Percentiles rank a stretch among this genome's conserved stretches.
Conservation (phyloP, 495 filamentous ascomycete species). For the Lindgomyces ingoldianus region DNA sequence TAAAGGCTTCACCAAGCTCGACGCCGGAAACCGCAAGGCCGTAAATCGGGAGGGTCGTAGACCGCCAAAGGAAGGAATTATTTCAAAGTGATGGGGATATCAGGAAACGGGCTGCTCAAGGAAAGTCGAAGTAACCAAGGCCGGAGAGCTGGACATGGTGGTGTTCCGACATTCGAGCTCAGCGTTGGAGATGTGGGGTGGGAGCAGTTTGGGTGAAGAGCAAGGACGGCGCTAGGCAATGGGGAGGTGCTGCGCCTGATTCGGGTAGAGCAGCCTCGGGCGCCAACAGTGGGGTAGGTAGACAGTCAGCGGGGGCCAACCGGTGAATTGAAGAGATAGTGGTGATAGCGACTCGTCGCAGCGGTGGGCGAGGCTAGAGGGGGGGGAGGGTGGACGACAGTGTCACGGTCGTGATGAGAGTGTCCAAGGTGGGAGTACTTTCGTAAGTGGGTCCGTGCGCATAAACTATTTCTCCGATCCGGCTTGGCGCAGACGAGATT, state of each 20-base stretch:
- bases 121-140: slow-evolving; percentile 44
- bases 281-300: slow-evolving; percentile 16
- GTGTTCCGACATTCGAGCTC: slow-evolving; percentile 42
- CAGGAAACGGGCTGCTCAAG: slow-evolving; percentile 46
- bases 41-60: slow-evolving; percentile 1
- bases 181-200: slow-evolving; percentile 5
- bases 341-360: slow-evolving; percentile 2
- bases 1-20: slow-evolving; percentile 9
- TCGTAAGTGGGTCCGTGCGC: background rate
- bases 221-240: background rate
- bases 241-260: slow-evolving; percentile 24
- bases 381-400: background rate
- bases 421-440: background rate
- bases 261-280: slow-evolving; percentile 11
- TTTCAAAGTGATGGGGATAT: slow-evolving; percentile 29
- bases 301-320: slow-evolving; percentile 5
- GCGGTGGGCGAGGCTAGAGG: slow-evolving; percentile 10
- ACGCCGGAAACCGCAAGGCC: slow-evolving; percentile 19
- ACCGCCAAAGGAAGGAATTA: slow-evolving; percentile 35
- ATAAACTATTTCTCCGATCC: background rate
- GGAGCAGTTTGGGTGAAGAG: background rate
- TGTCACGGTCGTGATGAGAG: slow-evolving; percentile 5
- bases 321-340: slow-evolving; percentile 2
- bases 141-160: slow-evolving; percentile 45
- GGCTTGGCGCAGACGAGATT: background rate